Percentiles rank a stretch among this genome's conserved stretches.
Conservation (phyloP, 768 basidiomycete species). For the Erythrobasidium yunnanense region DNA sequence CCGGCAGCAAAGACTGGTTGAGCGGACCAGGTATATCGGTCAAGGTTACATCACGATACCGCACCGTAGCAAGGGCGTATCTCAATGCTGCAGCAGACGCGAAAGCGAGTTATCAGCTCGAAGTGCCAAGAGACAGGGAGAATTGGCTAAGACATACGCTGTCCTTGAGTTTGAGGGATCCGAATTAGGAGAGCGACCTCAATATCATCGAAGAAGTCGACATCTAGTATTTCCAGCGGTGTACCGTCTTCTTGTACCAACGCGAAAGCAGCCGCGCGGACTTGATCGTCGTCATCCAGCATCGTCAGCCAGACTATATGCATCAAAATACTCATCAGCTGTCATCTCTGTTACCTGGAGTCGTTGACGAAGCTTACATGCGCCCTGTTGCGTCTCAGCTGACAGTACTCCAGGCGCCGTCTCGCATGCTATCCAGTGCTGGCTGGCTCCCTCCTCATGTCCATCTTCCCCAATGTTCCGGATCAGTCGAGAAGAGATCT, state of each 20-base stretch:
- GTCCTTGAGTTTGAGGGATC: background rate
- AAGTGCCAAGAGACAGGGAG: no score
- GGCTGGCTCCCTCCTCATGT: background rate
- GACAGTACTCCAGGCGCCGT: background rate
- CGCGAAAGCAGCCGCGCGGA: background rate
- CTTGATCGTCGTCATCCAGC: background rate
- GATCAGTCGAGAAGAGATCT: conserved; percentile 11
- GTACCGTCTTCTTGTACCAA: background rate
- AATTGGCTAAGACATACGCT: no score
- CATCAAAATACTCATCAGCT: background rate
- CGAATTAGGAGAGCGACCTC: conserved; percentile 23
- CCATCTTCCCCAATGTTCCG: background rate
- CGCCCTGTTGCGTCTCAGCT: background rate
- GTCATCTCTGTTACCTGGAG: background rate
- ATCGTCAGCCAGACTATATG: conserved; percentile 20
- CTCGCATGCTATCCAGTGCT: conserved; percentile 19
- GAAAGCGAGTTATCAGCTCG: no score
- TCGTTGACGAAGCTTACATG: background rate
- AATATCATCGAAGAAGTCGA: conserved; percentile 27
- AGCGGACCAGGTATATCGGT: no score
- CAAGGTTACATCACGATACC: no score
- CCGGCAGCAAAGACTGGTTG: no score
- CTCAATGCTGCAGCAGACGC: no score
- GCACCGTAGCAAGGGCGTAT: no score
- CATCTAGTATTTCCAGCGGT: conserved; percentile 16